Evolutionary conservation across 345 rosid species (phyloP).

Genomic region (Pistacia integerrima): DNA sequence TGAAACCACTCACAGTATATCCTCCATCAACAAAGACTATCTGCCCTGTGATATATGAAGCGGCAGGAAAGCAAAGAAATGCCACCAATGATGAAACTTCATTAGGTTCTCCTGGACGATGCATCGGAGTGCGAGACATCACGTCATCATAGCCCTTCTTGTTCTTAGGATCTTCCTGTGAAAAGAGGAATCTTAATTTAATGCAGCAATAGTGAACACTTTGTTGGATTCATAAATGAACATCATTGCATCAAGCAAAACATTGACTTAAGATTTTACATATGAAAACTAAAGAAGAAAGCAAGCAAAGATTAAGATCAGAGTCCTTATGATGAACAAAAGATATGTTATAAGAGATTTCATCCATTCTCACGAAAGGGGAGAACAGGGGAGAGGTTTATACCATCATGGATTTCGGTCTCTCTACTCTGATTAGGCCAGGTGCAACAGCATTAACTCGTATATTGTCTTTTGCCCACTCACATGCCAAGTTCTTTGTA

Average conservation of each 20-base stretch:
- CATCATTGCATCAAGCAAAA: neutral
- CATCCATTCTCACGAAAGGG: neutral
- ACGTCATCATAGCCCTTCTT: neutral
- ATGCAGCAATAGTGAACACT: too few relatives aligned
- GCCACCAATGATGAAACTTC: constrained; percentile 46
- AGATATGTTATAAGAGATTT: too few relatives aligned
- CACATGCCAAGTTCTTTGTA: constrained; percentile 47
- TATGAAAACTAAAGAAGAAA: too few relatives aligned
- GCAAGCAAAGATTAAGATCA: too few relatives aligned
- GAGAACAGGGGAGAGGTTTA: neutral
- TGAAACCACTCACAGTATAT: neutral
- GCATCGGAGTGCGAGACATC: constrained; percentile 33
- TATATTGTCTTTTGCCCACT: constrained; percentile 52
- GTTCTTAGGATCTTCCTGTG: neutral
- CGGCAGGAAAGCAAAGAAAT: constrained; percentile 48
- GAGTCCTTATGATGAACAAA: too few relatives aligned
- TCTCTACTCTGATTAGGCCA: constrained; percentile 31
- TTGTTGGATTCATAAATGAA: neutral
- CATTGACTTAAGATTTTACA: neutral
- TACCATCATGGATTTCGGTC: neutral
- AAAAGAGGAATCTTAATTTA: neutral
- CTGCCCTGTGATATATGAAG: constrained; percentile 55
- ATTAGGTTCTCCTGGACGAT: constrained; percentile 40
- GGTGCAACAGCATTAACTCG: constrained; percentile 44
- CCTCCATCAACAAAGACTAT: constrained; percentile 37